Evolutionary conservation across 2,329 filamentous ascomycete species (phyloP).

Genomic region (Paracorniculantispora psalliotae): DNA sequence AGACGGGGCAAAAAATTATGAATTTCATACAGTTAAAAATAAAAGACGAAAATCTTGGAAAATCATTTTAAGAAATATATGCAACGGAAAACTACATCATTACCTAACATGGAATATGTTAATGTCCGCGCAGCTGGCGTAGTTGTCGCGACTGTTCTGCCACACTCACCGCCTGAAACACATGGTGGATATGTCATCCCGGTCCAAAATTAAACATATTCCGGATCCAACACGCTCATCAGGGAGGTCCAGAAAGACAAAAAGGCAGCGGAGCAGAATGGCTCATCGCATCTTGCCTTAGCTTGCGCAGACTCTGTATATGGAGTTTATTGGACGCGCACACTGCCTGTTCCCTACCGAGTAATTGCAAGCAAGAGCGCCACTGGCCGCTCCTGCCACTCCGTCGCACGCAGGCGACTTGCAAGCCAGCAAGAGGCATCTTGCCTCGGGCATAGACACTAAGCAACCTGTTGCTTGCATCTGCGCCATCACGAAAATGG

Average conservation of each 20-base stretch:
- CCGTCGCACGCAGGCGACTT: background rate
- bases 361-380: background rate
- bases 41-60: too few relatives aligned
- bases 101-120: too few relatives aligned
- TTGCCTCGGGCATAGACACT: background rate
- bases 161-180: constrained; percentile 27
- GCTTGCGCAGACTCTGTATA: background rate
- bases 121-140: background rate
- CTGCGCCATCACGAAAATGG: constrained; percentile 19
- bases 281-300: background rate
- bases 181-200: background rate
- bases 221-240: background rate
- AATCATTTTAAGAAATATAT: background rate
- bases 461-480: background rate
- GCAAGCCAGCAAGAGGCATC: background rate
- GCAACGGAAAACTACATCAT: too few relatives aligned
- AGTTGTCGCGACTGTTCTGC: constrained; percentile 20
- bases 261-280: background rate
- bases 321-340: background rate
- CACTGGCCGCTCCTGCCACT: background rate
- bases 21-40: too few relatives aligned
- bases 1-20: too few relatives aligned
- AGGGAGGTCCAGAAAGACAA: background rate
- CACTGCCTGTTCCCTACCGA: background rate
- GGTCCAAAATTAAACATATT: background rate